Evolutionary conservation across 2,329 filamentous ascomycete genomes (phyloP).

Genomic region (Atkinsonella hypoxylon): DNA sequence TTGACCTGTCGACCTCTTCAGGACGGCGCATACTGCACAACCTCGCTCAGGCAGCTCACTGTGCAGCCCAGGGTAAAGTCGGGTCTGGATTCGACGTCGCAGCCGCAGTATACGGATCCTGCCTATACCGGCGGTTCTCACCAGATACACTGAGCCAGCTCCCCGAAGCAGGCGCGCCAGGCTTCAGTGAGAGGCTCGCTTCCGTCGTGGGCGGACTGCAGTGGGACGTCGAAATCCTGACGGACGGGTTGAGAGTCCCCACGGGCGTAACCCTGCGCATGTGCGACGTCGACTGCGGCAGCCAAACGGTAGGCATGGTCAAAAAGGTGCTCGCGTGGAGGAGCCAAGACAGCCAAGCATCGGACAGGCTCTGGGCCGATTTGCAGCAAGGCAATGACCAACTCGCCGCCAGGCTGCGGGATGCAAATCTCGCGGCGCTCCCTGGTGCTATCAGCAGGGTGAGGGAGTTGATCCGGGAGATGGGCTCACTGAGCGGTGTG

Average conservation of each 20-base stretch:
- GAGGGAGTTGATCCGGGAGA: conserved; percentile 56
- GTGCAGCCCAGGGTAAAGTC: conserved; percentile 91
- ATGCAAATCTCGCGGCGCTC: conserved; percentile 31
- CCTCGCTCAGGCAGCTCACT: conserved; percentile 85
- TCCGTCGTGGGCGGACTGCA: conserved; percentile 50
- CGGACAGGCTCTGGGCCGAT: conserved; percentile 59
- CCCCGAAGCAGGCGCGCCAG: conserved; percentile 51
- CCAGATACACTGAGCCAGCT: conserved; percentile 58
- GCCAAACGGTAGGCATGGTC: conserved; percentile 90
- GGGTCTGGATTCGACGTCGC: conserved; percentile 95
- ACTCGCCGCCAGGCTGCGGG: conserved; percentile 52
- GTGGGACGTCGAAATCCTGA: conserved; percentile 73
- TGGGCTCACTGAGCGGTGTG: conserved; percentile 63
- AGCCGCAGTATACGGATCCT: conserved; percentile 83
- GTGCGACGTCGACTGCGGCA: conserved; percentile 93
- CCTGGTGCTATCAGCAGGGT: conserved; percentile 34
- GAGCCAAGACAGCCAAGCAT: conserved; percentile 47
- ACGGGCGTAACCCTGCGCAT: conserved; percentile 67
- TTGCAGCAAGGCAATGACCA: conserved; percentile 65
- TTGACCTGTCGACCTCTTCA: conserved; percentile 42
- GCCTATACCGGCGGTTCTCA: conserved; percentile 85
- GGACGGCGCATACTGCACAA: conserved; percentile 67
- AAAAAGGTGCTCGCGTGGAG: conserved; percentile 82
- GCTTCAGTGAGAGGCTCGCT: conserved; percentile 56
- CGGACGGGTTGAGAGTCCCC: conserved; percentile 60